phyloP scores from a whole-genome alignment of 2,329 filamentous ascomycete species.

The Curvularia eragrostidis region DNA sequence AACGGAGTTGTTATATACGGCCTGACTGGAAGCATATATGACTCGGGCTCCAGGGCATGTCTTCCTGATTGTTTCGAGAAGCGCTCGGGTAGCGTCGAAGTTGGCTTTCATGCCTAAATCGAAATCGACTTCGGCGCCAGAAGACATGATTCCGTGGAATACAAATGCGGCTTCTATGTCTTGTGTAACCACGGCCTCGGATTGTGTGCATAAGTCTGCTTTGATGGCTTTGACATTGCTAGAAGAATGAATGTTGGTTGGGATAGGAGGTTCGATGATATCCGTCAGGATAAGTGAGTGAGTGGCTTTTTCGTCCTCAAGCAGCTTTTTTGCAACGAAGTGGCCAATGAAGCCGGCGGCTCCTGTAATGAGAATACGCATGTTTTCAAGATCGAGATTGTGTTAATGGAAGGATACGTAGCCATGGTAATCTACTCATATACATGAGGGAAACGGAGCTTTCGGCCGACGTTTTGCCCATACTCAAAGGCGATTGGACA shows the following conservation, averaged over 20 bases:
- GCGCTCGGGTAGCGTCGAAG: slow-evolving; percentile 61
- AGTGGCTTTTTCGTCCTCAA: slow-evolving; percentile 52
- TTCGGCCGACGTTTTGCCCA: slow-evolving; percentile 1
- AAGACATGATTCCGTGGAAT: slow-evolving; percentile 71
- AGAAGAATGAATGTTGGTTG: slow-evolving; percentile 46
- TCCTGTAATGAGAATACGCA: slow-evolving; percentile 64
- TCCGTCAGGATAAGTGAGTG: slow-evolving; percentile 62
- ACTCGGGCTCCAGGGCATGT: slow-evolving; percentile 60
- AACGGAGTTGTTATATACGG: slow-evolving; percentile 65
- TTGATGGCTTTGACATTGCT: slow-evolving; percentile 56
- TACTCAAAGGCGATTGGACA: not conserved
- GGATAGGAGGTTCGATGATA: slow-evolving; percentile 59
- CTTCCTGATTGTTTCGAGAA: slow-evolving; percentile 60
- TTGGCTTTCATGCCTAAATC: slow-evolving; percentile 64
- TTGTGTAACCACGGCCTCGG: slow-evolving; percentile 15
- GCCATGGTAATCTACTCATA: slow-evolving; percentile 8
- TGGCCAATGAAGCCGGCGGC: slow-evolving; percentile 68
- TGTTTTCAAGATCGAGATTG: slow-evolving; percentile 1
- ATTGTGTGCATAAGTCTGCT: slow-evolving; percentile 56
- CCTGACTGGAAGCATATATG: slow-evolving; percentile 65
- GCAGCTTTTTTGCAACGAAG: slow-evolving; percentile 60
- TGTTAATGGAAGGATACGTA: not conserved
- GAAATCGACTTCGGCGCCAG: slow-evolving; percentile 65
- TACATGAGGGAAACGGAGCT: slow-evolving; percentile 1
- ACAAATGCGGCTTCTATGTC: slow-evolving; percentile 52